A percentile compares a stretch with the other conserved stretches of the same genome.
Conservation (phyloP, 2,329 filamentous ascomycete genomes). For the Thielaviopsis euricoi region DNA sequence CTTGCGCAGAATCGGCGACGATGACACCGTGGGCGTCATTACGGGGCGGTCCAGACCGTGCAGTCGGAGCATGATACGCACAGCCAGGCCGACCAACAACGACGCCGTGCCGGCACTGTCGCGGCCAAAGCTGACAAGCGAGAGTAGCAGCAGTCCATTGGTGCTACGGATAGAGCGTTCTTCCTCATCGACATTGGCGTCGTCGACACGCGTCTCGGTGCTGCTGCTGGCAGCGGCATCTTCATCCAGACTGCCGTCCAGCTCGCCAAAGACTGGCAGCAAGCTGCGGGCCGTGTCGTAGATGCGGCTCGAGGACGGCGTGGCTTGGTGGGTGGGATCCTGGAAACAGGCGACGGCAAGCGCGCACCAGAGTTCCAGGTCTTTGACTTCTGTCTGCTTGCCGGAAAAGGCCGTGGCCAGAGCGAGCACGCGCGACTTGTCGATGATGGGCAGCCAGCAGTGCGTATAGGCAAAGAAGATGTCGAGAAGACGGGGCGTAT, state of each 20-base stretch:
- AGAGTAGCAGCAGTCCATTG: conserved; percentile 36
- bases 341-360: conserved; percentile 42
- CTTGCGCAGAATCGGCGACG: conserved; percentile 13
- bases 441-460: conserved; percentile 58
- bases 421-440: conserved; percentile 44
- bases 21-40: conserved; percentile 2
- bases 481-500: conserved; percentile 47
- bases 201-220: not conserved
- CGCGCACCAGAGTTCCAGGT: conserved; percentile 44
- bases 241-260: not conserved
- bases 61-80: conserved; percentile 25
- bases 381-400: conserved; percentile 23
- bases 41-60: conserved; percentile 5
- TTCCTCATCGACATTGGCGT: conserved; percentile 27
- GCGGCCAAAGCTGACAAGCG: conserved; percentile 45
- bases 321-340: conserved; percentile 19
- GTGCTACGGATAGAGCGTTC: conserved; percentile 23
- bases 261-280: conserved; percentile 21
- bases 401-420: conserved; percentile 27
- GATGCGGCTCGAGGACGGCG: conserved; percentile 22
- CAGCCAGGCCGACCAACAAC: conserved; percentile 47
- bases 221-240: not conserved
- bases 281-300: conserved; percentile 33
- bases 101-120: conserved; percentile 43
- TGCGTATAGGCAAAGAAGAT: conserved; percentile 63